Base-by-base conservation (phyloP, 306 rosid species). In the Crataegus laevigata region DNA sequence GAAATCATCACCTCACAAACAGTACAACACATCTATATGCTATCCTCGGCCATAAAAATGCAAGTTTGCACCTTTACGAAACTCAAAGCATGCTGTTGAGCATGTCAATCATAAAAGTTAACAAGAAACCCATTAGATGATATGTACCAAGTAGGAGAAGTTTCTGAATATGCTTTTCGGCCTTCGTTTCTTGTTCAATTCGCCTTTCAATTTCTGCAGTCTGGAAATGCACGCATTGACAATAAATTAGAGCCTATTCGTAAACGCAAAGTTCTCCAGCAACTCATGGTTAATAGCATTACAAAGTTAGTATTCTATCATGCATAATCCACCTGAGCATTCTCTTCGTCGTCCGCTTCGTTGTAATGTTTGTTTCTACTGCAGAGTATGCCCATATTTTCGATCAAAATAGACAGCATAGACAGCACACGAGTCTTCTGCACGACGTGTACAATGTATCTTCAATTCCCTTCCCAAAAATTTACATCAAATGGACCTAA, bases 321-420 rank as follows among this genome's bases (percentile, higher is more conserved):
- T 21, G 43, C 4, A 76, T 67, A 72, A 75, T n/a, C 58, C 78
- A 94, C 99, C 88, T 96, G 98, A 40, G 86, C 92, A 73, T 84
- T 89, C 82, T 92, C 99, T 87, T 96, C 96, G 32, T 79, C 66
- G 25, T 90, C 91, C 19, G 90, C 88, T 78, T 88, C 90, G 73
- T 85, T 87, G 85, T 80, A 85, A 26, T 85, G 91, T 51, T 86
- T 91, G 77, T 75, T 90, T 85, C 85, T 90, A 86, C 99, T 90
- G 87, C 99, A 96, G 77, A 96, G 92, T 80, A 81, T 87, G 55
- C 99, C 99, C 99, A 96, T 96, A 77, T 83, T 90, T 74, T 87
- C 84, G 74, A 88, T 85, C 71, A 84, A 79, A 84, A 69, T 77
- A 84, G 82, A 96, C 79, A 83, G 93, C 97, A 90, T 90, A 90